These are phyloP conservation scores for Entrophospora sp. DNA, from an alignment of 192 early-diverging fungal species.

Conservation along the genomic window DNA sequence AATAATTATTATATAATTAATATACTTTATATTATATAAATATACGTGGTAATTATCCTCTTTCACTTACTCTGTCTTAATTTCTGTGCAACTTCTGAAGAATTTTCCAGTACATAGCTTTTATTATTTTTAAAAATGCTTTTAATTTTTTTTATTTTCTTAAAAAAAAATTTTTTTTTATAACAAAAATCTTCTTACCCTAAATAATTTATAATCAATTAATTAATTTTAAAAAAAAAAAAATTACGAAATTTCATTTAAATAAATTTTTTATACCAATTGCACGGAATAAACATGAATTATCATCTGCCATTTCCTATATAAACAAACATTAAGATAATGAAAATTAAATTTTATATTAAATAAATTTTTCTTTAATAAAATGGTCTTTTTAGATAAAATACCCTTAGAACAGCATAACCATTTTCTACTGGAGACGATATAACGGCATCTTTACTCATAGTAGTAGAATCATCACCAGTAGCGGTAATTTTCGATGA, in stretches of 20 bases:
- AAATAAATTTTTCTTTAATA: too few species aligned
- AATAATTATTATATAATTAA: background rate
- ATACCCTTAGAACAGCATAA: background rate
- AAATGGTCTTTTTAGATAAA: too few species aligned
- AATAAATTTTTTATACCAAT: background rate
- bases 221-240: background rate
- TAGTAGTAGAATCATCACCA: too few species aligned
- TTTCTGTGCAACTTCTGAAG: background rate
- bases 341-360: too few species aligned
- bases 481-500: too few species aligned
- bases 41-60: too few species aligned
- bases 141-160: slow-evolving; percentile 19
- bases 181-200: background rate
- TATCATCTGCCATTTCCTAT: slow-evolving; percentile 10
- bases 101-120: background rate
- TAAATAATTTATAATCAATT: background rate
- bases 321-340: too few species aligned
- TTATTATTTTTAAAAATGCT: background rate
- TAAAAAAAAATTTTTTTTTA: slow-evolving; percentile 26
- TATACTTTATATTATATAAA: background rate
- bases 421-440: background rate
- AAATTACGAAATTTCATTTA: too few species aligned
- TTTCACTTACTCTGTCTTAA: background rate
- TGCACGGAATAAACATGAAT: slow-evolving; percentile 12
- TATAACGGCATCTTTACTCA: background rate